Percentiles rank a stretch among this genome's conserved stretches.
Conservation (phyloP, 2,329 filamentous ascomycete genomes). For the Fusarium longipes region DNA sequence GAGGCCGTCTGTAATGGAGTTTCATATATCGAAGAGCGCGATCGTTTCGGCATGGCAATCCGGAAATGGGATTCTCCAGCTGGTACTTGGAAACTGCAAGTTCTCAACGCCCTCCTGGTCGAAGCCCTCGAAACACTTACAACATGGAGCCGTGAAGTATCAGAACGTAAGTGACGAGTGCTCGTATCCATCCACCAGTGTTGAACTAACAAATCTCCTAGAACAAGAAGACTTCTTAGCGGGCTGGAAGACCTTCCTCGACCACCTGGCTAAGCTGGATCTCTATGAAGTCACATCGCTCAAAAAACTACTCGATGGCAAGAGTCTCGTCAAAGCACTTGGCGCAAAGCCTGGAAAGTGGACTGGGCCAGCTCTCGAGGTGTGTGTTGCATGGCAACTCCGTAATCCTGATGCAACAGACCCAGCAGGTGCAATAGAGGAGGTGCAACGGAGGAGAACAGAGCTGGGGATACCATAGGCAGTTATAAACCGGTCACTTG, state of each 20-base stretch:
- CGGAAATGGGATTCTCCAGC: conserved; percentile 73
- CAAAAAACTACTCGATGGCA: conserved; percentile 78
- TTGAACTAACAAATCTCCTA: conserved; percentile 38
- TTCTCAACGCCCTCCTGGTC: conserved; percentile 73
- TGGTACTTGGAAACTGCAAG: conserved; percentile 76
- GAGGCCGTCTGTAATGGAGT: conserved; percentile 60
- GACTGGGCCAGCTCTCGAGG: conserved; percentile 82
- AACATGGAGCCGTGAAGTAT: conserved; percentile 46
- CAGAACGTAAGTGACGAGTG: conserved; percentile 53
- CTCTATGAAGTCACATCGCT: conserved; percentile 68
- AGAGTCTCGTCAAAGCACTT: conserved; percentile 74
- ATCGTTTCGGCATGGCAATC: conserved; percentile 78
- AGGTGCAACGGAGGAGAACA: conserved; percentile 62
- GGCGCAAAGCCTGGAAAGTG: conserved; percentile 81
- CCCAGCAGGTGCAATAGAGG: conserved; percentile 66
- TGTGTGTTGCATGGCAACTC: conserved; percentile 89
- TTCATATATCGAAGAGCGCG: conserved; percentile 63
- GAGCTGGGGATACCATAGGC: conserved; percentile 60
- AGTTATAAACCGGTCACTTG: not conserved
- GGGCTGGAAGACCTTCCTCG: conserved; percentile 66
- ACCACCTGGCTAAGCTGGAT: conserved; percentile 65
- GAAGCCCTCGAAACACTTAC: conserved; percentile 64
- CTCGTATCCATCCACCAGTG: conserved; percentile 34
- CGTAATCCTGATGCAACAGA: conserved; percentile 77
- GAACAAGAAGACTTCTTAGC: conserved; percentile 59